Evolutionary conservation across 768 basidiomycete genomes (phyloP).

Genomic region (Termitomyces sp.): DNA sequence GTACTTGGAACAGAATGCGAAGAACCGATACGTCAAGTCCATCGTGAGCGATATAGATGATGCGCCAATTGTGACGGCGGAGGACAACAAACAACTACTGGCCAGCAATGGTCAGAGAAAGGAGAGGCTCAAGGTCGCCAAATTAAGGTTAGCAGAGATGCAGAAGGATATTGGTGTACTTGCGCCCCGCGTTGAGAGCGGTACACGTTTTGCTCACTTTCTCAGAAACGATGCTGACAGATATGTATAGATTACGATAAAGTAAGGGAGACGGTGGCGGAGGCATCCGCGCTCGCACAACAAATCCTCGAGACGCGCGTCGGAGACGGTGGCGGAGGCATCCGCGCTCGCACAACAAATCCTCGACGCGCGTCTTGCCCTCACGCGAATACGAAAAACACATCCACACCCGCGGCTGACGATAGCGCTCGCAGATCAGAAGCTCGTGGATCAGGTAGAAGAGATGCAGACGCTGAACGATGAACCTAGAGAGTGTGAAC

Average conservation of each 20-base stretch:
- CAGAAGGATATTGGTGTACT: conserved; percentile 60
- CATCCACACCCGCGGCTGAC: conserved; percentile 82
- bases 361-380: conserved; percentile 75
- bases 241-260: conserved; percentile 52
- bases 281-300: conserved; percentile 60
- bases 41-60: conserved; percentile 86
- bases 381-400: conserved; percentile 77
- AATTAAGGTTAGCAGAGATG: conserved; percentile 57
- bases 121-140: conserved; percentile 58
- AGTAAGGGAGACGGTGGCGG: conserved; percentile 47
- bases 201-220: conserved; percentile 26
- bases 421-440: conserved; percentile 66
- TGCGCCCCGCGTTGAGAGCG: conserved; percentile 68
- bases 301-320: conserved; percentile 82
- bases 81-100: conserved; percentile 70
- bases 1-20: conserved; percentile 88
- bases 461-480: conserved; percentile 80
- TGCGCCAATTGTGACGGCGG: conserved; percentile 73
- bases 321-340: conserved; percentile 49
- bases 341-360: conserved; percentile 69
- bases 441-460: conserved; percentile 70
- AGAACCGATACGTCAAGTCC: conserved; percentile 82
- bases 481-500: conserved; percentile 52
- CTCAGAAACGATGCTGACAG: not conserved
- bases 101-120: conserved; percentile 70